These are phyloP conservation scores for Ophiocordyceps camponoti-floridani DNA, from an alignment of 2,329 filamentous ascomycete genomes.

Conservation along the genomic window DNA sequence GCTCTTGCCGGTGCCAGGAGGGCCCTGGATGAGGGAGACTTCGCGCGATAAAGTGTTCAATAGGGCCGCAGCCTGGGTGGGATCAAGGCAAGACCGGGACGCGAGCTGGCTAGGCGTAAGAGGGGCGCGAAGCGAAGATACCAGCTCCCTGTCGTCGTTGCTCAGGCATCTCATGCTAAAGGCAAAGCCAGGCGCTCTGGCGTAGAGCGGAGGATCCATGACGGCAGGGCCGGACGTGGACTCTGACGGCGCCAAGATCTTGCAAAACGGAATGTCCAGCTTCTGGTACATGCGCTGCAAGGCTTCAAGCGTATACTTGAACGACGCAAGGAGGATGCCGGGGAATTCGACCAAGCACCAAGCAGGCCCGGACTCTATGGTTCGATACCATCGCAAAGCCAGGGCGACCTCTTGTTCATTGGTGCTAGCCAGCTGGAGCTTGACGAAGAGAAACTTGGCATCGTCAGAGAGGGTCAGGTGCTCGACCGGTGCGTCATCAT, in stretches of 20 bases:
- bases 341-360: slow-evolving; percentile 40
- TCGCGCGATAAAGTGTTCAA: slow-evolving; percentile 31
- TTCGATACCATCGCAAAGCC: slow-evolving; percentile 13
- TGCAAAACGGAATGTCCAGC: slow-evolving; percentile 27
- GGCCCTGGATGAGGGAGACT: slow-evolving; percentile 48
- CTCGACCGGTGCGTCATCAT: slow-evolving; percentile 3
- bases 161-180: slow-evolving; percentile 24
- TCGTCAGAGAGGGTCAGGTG: slow-evolving; percentile 14
- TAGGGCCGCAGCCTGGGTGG: slow-evolving; percentile 30
- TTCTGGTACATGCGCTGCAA: slow-evolving; percentile 32
- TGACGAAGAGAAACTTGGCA: slow-evolving; percentile 10
- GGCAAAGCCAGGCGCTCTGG: slow-evolving; percentile 25
- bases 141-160: slow-evolving; percentile 5
- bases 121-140: slow-evolving; percentile 5
- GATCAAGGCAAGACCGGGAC: slow-evolving; percentile 29
- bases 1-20: slow-evolving; percentile 52
- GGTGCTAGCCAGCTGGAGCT: slow-evolving; percentile 12
- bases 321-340: slow-evolving; percentile 37
- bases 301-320: slow-evolving; percentile 35
- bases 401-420: slow-evolving; percentile 5
- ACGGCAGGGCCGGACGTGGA: slow-evolving; percentile 5
- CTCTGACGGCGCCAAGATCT: slow-evolving; percentile 21
- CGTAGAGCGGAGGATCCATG: slow-evolving; percentile 31
- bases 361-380: slow-evolving; percentile 2
- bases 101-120: slow-evolving; percentile 9